Percentiles rank a stretch among this genome's conserved stretches.
Conservation (phyloP, 2,329 filamentous ascomycete genomes). For the Bipolaris zeicola region DNA sequence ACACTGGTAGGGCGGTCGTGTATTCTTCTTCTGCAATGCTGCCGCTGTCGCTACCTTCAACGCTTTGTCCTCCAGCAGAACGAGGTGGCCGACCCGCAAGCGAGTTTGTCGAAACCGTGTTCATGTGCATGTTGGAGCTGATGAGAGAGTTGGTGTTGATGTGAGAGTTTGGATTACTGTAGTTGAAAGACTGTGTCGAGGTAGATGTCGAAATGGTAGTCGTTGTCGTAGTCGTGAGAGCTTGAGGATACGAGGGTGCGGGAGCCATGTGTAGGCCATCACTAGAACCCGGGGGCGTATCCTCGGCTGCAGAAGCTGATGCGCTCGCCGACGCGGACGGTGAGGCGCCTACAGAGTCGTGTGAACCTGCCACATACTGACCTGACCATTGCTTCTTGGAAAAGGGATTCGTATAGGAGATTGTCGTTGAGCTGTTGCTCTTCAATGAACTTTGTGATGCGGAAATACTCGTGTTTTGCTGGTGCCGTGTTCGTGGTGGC, state of each 20-base stretch:
- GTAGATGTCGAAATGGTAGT: conserved; percentile 21
- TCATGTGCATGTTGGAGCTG: conserved; percentile 1
- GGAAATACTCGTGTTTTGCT: conserved; percentile 41
- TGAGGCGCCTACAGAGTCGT: conserved; percentile 34
- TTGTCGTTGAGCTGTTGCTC: conserved; percentile 34
- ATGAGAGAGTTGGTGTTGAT: conserved; percentile 30
- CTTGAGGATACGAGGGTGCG: conserved; percentile 37
- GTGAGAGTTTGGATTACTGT: conserved; percentile 33
- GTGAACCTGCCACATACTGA: conserved; percentile 32
- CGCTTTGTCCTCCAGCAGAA: conserved; percentile 31
- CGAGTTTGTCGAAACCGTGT: conserved; percentile 24
- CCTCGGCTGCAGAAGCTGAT: conserved; percentile 41
- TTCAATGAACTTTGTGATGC: conserved; percentile 42
- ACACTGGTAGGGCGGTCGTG: conserved; percentile 45
- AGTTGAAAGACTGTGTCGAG: conserved; percentile 22
- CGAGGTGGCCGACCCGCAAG: conserved; percentile 31
- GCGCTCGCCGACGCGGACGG: conserved; percentile 40
- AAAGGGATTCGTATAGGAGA: conserved; percentile 35
- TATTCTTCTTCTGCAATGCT: conserved; percentile 46
- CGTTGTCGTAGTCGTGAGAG: conserved; percentile 31
- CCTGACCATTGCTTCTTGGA: conserved; percentile 22
- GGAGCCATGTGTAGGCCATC: conserved; percentile 46
- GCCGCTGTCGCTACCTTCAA: conserved; percentile 46
- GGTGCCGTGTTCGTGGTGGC: conserved; percentile 33
- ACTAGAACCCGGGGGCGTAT: conserved; percentile 45